phyloP scores from a whole-genome alignment of 257 asterid species.

The Paraleonurus japonicus region DNA sequence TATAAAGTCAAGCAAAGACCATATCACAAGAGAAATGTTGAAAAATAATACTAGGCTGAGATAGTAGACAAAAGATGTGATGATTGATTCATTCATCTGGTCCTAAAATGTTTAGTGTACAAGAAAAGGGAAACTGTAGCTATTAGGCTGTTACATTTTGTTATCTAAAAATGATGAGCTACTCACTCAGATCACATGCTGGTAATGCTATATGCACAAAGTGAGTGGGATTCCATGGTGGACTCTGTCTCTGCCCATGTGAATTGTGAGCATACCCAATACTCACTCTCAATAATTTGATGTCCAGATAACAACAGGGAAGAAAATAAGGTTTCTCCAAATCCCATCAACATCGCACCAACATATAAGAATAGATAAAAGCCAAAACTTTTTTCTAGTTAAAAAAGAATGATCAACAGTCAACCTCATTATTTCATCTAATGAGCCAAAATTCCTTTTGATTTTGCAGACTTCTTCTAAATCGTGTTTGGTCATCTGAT shows the following conservation, averaged over 20 bases:
- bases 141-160: conserved; percentile 10
- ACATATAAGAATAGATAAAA: not conserved
- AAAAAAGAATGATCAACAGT: conserved; percentile 22
- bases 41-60: not conserved
- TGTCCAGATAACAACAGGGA: conserved; percentile 5
- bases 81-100: not conserved
- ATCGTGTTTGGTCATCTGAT: not conserved
- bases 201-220: not conserved
- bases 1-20: no score
- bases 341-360: conserved; percentile 30
- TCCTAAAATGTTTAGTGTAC: conserved; percentile 9
- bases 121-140: conserved; percentile 25
- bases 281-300: conserved; percentile 6
- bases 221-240: conserved; percentile 28
- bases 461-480: not conserved
- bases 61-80: not conserved
- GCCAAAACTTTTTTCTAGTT: conserved; percentile 7
- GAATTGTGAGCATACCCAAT: not conserved
- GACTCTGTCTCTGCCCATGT: conserved; percentile 13
- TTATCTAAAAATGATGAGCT: conserved; percentile 26
- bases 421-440: not conserved
- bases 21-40: no score
- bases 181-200: conserved; percentile 27
- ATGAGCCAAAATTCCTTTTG: conserved; percentile 16
- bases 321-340: conserved; percentile 21